Conservation (phyloP, 495 filamentous ascomycete species). For the Bacidia rubella region DNA sequence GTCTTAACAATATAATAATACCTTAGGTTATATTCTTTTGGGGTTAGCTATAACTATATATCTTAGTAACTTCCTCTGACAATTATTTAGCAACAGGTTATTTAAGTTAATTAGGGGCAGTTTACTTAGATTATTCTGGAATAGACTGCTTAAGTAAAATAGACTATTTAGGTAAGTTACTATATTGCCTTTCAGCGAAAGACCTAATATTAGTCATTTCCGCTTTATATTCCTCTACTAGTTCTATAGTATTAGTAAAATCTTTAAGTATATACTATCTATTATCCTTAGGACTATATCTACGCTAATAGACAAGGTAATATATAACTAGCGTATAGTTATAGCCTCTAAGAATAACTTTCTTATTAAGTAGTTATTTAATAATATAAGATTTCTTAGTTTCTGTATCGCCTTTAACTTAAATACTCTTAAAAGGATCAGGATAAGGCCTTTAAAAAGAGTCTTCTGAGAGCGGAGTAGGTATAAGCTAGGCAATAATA, state of each 20-base stretch:
- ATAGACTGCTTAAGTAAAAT: neutral
- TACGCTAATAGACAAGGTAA: neutral
- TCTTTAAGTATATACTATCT: neutral
- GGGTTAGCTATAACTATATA: too few relatives aligned
- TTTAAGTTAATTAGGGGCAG: neutral
- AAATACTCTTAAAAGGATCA: neutral
- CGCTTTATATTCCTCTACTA: neutral
- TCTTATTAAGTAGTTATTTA: neutral
- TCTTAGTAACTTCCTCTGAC: too few relatives aligned
- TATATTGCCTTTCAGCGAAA: neutral
- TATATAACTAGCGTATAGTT: neutral
- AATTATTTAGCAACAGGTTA: neutral
- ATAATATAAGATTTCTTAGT: neutral
- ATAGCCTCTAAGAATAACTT: neutral
- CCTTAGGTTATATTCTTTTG: too few relatives aligned
- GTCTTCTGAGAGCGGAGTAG: neutral
- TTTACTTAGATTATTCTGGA: neutral
- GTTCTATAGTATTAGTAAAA: neutral
- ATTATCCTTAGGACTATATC: slow-evolving; percentile 2
- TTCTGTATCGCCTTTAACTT: neutral
- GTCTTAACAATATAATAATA: too few relatives aligned
- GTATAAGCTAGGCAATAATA: slow-evolving; percentile 4
- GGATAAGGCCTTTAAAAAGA: neutral
- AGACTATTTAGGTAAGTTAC: neutral
- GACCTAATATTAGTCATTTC: neutral